A percentile compares a stretch with the other conserved stretches of the same genome.
phyloP scores from a whole-genome alignment of 768 basidiomycete species.

The Filobasidium wieringae region DNA sequence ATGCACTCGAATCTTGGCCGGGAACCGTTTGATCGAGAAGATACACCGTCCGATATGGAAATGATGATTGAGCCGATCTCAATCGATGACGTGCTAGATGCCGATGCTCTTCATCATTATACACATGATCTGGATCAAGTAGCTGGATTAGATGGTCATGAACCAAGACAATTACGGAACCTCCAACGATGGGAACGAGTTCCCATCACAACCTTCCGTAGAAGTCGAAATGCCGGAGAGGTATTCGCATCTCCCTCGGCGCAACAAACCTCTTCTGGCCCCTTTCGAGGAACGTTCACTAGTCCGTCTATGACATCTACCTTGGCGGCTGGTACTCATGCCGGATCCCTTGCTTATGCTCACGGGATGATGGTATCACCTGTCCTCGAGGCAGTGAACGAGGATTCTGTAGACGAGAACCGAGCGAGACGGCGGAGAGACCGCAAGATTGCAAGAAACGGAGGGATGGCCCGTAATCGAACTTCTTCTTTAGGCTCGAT shows the following conservation, averaged over 20 bases:
- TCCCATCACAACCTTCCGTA: conserved; percentile 16
- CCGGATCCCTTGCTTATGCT: background rate
- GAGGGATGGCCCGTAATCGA: conserved; percentile 5
- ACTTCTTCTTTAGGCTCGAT: conserved; percentile 9
- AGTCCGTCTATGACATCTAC: conserved; percentile 15
- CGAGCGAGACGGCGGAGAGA: background rate
- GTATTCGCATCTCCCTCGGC: background rate
- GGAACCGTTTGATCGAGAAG: conserved; percentile 12
- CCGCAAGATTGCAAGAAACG: conserved; percentile 2
- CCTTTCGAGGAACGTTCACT: conserved; percentile 6
- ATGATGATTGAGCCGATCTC: conserved; percentile 11
- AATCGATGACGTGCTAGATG: conserved; percentile 15
- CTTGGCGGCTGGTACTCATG: background rate
- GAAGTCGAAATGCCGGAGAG: conserved; percentile 5
- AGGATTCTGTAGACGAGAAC: background rate
- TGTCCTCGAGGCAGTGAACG: conserved; percentile 2
- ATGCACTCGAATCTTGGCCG: background rate
- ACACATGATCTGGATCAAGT: conserved; percentile 9
- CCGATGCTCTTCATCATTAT: conserved; percentile 11
- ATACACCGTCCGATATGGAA: conserved; percentile 15
- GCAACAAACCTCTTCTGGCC: background rate
- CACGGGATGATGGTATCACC: conserved; percentile 11
- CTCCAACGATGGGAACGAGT: conserved; percentile 15
- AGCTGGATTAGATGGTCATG: conserved; percentile 2
- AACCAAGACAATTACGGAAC: conserved; percentile 8